Conservation (phyloP, 2,329 filamentous ascomycete species). For the Furcasterigmium sp. region DNA sequence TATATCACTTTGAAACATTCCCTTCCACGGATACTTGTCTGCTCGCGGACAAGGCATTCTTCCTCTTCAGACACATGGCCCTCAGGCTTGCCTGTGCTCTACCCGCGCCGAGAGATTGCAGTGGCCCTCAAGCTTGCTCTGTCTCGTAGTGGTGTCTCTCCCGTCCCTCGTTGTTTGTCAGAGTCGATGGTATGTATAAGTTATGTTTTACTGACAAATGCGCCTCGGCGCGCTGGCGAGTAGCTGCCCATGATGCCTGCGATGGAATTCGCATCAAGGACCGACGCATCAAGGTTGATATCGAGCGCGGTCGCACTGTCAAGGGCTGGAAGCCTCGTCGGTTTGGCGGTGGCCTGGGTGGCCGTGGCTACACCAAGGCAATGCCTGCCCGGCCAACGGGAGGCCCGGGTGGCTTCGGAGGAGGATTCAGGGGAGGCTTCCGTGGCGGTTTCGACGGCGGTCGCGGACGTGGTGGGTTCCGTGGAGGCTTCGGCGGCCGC, state of each 20-base stretch:
- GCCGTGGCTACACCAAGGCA: constrained; percentile 86
- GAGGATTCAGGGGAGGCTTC: constrained; percentile 46
- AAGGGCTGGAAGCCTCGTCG: constrained; percentile 89
- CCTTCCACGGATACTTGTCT: constrained; percentile 7
- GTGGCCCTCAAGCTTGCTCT: constrained; percentile 53
- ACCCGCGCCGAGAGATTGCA: constrained; percentile 38
- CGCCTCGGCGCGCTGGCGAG: constrained; percentile 53
- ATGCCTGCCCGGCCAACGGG: constrained; percentile 65
- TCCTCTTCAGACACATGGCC: constrained; percentile 33
- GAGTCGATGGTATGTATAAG: constrained; percentile 29
- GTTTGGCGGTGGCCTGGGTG: constrained; percentile 86
- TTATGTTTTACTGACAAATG: constrained; percentile 66
- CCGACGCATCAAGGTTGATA: constrained; percentile 86
- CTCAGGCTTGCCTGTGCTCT: constrained; percentile 35
- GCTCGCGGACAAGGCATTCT: constrained; percentile 13
- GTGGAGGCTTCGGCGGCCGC: constrained; percentile 50
- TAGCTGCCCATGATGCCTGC: constrained; percentile 82
- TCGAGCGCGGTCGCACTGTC: constrained; percentile 91
- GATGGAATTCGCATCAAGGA: constrained; percentile 93
- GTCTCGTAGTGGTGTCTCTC: constrained; percentile 27
- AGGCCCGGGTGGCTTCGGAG: constrained; percentile 52
- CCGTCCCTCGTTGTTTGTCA: constrained; percentile 9
- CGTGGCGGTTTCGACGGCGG: constrained; percentile 29
- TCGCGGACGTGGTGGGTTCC: constrained; percentile 29
- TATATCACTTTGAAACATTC: constrained; percentile 44